Percentiles rank a stretch among this genome's conserved stretches.
phyloP scores from a whole-genome alignment of 2,329 filamentous ascomycete species.

The Ceratocystiopsis brevicomis region DNA sequence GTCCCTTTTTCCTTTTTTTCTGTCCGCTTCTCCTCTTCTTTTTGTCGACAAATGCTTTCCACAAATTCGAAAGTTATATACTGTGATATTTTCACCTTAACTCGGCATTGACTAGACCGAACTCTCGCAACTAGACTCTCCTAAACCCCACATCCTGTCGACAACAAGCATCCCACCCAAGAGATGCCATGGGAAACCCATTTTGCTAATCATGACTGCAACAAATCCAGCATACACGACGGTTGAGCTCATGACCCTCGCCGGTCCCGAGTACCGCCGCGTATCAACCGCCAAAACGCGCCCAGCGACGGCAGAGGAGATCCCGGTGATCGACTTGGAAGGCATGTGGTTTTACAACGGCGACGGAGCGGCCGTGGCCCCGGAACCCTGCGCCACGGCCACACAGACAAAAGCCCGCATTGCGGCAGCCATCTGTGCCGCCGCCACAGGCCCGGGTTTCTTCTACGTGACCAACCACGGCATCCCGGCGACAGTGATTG shows the following conservation, averaged over 20 bases:
- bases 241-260: conserved; percentile 13
- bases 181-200: no score
- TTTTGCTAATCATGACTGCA: no score
- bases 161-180: no score
- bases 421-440: conserved; percentile 19
- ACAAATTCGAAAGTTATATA: no score
- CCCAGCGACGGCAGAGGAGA: conserved; percentile 22
- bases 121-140: no score
- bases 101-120: no score
- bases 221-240: conserved; percentile 2
- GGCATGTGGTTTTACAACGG: conserved; percentile 19
- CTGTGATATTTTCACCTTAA: no score
- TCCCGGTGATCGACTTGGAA: conserved; percentile 34
- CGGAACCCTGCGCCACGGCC: conserved; percentile 3
- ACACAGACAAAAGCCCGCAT: conserved; percentile 12
- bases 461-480: conserved; percentile 12
- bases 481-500: conserved; percentile 8
- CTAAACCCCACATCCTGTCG: no score
- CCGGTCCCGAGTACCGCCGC: conserved; percentile 19
- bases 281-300: conserved; percentile 19
- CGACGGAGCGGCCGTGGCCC: conserved; percentile 14
- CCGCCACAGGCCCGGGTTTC: conserved; percentile 10
- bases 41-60: no score
- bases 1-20: no score
- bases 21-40: no score